Conservation (phyloP, 371 early-diverging fungal genomes). For the Mucor velutinosus region DNA sequence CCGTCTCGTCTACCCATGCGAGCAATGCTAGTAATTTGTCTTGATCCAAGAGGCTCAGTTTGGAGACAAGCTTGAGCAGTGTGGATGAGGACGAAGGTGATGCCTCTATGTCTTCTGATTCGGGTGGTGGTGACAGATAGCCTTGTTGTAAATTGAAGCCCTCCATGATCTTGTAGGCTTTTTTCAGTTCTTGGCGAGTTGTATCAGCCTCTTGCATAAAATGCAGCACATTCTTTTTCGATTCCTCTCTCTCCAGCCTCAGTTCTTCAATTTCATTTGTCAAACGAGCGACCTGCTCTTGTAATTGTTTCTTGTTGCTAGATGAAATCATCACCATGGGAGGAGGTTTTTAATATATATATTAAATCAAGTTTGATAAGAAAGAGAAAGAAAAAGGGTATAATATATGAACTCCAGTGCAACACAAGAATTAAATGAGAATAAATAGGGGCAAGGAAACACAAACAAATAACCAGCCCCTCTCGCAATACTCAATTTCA, state of each 20-base stretch:
- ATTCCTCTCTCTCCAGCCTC: slow-evolving; percentile 40
- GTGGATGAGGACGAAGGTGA: background rate
- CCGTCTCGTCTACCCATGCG: background rate
- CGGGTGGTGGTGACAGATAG: slow-evolving; percentile 7
- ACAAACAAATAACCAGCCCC: slow-evolving; percentile 1
- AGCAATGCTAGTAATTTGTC: background rate
- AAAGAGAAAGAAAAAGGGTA: background rate
- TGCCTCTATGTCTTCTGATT: background rate
- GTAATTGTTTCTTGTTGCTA: slow-evolving; percentile 27
- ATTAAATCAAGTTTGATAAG: background rate
- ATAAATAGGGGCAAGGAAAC: background rate
- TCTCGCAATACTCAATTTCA: background rate
- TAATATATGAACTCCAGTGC: background rate
- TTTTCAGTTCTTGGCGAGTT: slow-evolving; percentile 25
- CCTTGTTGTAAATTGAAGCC: slow-evolving; percentile 6
- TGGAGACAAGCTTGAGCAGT: background rate
- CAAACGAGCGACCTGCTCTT: slow-evolving; percentile 30
- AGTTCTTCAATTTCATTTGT: slow-evolving; percentile 46
- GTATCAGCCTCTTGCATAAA: slow-evolving; percentile 44
- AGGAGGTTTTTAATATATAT: background rate
- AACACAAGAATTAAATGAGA: slow-evolving; percentile 3
- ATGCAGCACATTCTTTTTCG: slow-evolving; percentile 42
- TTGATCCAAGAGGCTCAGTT: background rate
- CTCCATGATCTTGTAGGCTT: slow-evolving; percentile 22
- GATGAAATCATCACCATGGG: slow-evolving; percentile 2